Conservation (phyloP, 2,329 filamentous ascomycete species). For the Plectosphaerella sp. region DNA sequence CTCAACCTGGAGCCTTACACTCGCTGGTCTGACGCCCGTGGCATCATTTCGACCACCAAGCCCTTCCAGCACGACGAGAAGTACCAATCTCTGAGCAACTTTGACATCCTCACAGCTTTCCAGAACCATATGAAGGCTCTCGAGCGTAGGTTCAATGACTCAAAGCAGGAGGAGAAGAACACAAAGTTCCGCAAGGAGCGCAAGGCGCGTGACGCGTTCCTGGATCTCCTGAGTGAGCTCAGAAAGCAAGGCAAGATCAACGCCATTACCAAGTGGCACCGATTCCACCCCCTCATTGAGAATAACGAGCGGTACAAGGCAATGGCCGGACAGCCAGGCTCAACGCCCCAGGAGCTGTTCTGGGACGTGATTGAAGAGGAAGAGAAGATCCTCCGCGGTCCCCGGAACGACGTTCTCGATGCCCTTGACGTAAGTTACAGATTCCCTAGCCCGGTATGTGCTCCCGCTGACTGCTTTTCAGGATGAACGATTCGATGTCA, state of each 20-base stretch:
- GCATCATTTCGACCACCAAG: conserved; percentile 71
- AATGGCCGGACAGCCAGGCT: conserved; percentile 80
- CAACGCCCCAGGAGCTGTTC: conserved; percentile 85
- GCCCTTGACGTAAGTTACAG: conserved; percentile 70
- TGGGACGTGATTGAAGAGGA: conserved; percentile 96
- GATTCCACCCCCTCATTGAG: conserved; percentile 69
- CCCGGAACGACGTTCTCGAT: conserved; percentile 79
- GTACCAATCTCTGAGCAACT: conserved; percentile 79
- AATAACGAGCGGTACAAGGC: conserved; percentile 78
- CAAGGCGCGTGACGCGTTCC: conserved; percentile 78
- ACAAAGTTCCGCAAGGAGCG: conserved; percentile 77
- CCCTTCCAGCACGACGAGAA: conserved; percentile 78
- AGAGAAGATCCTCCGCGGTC: conserved; percentile 76
- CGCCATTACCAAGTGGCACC: conserved; percentile 85
- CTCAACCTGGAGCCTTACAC: conserved; percentile 90
- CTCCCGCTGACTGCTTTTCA: conserved; percentile 25
- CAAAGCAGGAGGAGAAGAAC: conserved; percentile 81
- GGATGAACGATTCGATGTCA: conserved; percentile 91
- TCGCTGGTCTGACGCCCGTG: conserved; percentile 86
- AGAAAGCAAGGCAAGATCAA: conserved; percentile 76
- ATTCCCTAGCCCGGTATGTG: too few species aligned
- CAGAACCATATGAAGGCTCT: conserved; percentile 92
- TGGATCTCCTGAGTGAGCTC: conserved; percentile 69
- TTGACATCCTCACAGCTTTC: conserved; percentile 88
- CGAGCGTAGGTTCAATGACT: conserved; percentile 87